phyloP scores from a whole-genome alignment of 495 filamentous ascomycete genomes.

The Immersiella caudata region DNA sequence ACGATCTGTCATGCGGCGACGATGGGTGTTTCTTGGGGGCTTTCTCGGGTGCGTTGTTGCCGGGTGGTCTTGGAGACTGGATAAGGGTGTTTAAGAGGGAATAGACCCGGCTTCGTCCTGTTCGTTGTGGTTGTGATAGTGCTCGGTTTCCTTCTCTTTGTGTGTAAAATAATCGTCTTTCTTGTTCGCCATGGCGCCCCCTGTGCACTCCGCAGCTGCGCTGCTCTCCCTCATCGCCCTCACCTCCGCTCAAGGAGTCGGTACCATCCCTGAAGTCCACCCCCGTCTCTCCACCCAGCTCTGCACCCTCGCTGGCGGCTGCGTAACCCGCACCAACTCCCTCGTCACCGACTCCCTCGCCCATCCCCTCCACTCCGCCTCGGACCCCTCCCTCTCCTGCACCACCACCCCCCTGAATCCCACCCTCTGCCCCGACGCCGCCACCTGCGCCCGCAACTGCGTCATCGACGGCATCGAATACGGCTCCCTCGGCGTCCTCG shows the following conservation, averaged over 20 bases:
- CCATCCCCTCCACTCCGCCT: conserved; percentile 51
- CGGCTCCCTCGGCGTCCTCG: conserved; percentile 47
- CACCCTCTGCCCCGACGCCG: conserved; percentile 52
- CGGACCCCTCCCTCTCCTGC: conserved; percentile 40
- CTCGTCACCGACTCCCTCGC: conserved; percentile 55
- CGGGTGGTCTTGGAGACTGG: too few relatives aligned
- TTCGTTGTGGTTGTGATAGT: too few relatives aligned
- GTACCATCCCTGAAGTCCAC: conserved; percentile 51
- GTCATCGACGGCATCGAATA: conserved; percentile 53
- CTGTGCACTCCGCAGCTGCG: conserved; percentile 15
- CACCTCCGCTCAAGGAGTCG: conserved; percentile 29
- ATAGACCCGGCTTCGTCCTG: too few relatives aligned
- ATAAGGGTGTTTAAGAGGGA: too few relatives aligned
- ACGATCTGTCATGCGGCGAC: conserved; percentile 17
- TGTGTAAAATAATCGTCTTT: background rate
- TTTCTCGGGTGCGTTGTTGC: background rate
- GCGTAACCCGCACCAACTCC: conserved; percentile 46
- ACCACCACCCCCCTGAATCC: conserved; percentile 48
- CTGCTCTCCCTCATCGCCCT: conserved; percentile 19
- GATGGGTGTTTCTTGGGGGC: conserved; percentile 18
- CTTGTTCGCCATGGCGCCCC: background rate
- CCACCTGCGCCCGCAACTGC: conserved; percentile 55
- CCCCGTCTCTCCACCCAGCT: conserved; percentile 52
- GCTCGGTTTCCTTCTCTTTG: too few relatives aligned
- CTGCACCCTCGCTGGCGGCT: conserved; percentile 53